phyloP scores from a whole-genome alignment of 2,329 filamentous ascomycete genomes.

The Fusarium agapanthi region DNA sequence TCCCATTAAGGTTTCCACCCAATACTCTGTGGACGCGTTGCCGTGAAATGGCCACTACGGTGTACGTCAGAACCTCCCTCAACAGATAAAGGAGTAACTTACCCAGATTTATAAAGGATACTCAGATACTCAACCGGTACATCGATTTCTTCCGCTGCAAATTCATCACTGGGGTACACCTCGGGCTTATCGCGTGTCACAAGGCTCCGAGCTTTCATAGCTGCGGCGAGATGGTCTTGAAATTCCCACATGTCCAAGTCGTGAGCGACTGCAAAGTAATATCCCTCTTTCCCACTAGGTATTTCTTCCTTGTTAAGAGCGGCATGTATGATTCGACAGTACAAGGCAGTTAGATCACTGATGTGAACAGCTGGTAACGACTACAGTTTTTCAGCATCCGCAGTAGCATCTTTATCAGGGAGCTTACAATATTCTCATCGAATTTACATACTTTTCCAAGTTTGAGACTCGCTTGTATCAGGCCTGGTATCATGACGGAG shows the following conservation, averaged over 20 bases:
- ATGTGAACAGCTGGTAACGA: neutral
- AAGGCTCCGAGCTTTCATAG: neutral
- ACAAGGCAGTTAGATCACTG: neutral
- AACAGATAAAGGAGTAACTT: neutral
- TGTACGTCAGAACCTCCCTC: neutral
- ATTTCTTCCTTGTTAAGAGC: neutral
- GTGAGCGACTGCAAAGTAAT: neutral
- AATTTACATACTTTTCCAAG: neutral
- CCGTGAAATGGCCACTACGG: neutral
- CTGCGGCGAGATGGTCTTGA: neutral
- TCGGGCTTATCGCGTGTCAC: neutral
- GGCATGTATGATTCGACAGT: neutral
- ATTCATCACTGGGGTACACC: neutral
- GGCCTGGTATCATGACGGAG: neutral
- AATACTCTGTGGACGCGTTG: neutral
- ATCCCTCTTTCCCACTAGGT: neutral
- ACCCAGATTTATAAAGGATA: neutral
- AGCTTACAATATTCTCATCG: neutral
- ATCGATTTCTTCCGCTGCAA: neutral
- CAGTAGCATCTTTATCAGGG: accelerated
- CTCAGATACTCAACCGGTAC: neutral
- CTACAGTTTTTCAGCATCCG: neutral
- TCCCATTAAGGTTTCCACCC: neutral
- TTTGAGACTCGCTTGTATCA: neutral
- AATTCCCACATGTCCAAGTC: neutral